These are phyloP conservation scores for Cenchrus americanus DNA, from an alignment of 176 grass and related monocot genomes.

Conservation along the genomic window DNA sequence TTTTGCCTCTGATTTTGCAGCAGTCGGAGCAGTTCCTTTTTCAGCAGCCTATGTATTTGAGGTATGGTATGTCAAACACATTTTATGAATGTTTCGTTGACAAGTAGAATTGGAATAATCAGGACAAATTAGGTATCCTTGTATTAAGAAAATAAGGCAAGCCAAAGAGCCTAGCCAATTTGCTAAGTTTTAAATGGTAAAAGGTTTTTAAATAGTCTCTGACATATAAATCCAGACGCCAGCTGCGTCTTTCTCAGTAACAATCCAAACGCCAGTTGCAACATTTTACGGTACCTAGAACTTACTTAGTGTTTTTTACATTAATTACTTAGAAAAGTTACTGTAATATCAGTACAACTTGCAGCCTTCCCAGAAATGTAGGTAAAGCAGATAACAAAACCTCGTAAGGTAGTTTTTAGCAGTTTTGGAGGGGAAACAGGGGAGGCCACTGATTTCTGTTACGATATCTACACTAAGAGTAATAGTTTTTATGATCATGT, in stretches of 20 bases:
- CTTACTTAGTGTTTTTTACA: background rate
- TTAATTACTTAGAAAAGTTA: background rate
- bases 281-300: background rate
- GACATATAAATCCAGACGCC: background rate
- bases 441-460: no score
- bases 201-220: conserved; percentile 4
- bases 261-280: background rate
- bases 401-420: background rate
- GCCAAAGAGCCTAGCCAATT: background rate
- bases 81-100: background rate
- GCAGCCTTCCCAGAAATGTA: background rate
- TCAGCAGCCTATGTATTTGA: conserved; percentile 50
- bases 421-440: no score
- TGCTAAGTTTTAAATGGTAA: background rate
- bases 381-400: background rate
- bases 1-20: conserved; percentile 74
- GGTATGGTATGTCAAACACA: conserved; percentile 12
- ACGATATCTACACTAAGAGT: background rate
- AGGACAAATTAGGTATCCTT: background rate
- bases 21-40: conserved; percentile 44
- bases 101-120: background rate
- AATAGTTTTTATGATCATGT: background rate
- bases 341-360: background rate
- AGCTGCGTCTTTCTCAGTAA: background rate
- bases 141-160: background rate